Base-by-base conservation (phyloP, 1,139 yeast genomes). In the Diutina rugosa region DNA sequence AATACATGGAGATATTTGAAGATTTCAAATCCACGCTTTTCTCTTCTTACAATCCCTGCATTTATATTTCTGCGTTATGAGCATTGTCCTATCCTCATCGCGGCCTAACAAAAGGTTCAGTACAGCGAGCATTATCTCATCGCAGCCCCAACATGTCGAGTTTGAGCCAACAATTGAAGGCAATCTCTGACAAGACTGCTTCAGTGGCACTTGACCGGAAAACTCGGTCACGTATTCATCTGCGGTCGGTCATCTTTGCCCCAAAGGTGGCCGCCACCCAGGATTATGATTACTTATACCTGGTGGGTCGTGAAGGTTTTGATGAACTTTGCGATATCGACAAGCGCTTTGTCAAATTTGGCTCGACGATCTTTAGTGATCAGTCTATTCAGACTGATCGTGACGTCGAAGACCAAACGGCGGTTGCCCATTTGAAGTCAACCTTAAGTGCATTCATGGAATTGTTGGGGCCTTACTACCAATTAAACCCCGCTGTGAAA, bases 191-290 rank as follows among this genome's bases (percentile, higher is more conserved):
- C 58, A 80, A 78, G 60, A 81, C 82, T 61, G 84, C 84, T 57
- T 83, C 95, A 49, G 81, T 87, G 59, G 91, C 95, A 6, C 78
- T 90, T 60, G 97, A 91, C 67, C 82, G 97, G 69, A 90, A 90
- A 71, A 78, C 83, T 63, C 79, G 97, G 68, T 88, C 91, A 60
- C 88, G 87, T 70, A 73, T 90, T 61, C 99, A 93, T 66, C 84
- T 96, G 30, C 84, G 89, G 53, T 93, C 99, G 55, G 79, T 93
- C 63, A 80, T 93, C 51, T 91, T 87, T 69, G 96, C 90, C 56
- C 80, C 97, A 9, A 84, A 86, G 65, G 84, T 82, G 58, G 99
- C 99, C 30, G 88, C 96, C 10, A 80, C 91, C 46, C 99, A 95
- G 72, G 99, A 95, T 68, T 90, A 82, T 66, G 97, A 90, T 65